Evolutionary conservation across 306 rosid genomes (phyloP), one percentile per base, ranked within the genome.

Genomic region (Casuarina cunninghamiana): DNA sequence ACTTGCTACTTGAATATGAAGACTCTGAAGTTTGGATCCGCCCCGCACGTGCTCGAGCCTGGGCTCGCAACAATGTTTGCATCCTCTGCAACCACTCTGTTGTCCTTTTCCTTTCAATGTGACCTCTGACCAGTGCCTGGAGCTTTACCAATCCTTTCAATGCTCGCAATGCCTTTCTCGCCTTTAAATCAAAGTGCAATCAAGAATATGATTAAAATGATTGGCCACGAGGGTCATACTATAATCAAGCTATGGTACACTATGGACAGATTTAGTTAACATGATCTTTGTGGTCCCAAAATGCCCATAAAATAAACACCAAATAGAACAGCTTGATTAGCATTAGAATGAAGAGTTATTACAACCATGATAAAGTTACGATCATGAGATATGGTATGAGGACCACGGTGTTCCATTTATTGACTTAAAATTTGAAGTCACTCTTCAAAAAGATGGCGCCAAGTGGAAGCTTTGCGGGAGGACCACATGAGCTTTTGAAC

Each of bases 41-140:
- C 2, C 81, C 85, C 0, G 81, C 83, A 4, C 81, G 87, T 21
- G 82, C 87, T 57, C 88, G 89, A 7, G 84, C 84, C 84, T 90
- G 93, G 1, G 90, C 88, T 42, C 86, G 87, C 48, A 86, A 61
- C 46, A 90, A 71, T 3, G 86, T 74, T 69, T 88, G 98, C 82
- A 93, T 82, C 75, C 85, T 79, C 71, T 84, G 88, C n/a, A 87
- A 78, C 90, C 91, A 84, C 72, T 88, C 90, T 0, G 90, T 82
- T 0, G 87, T 84, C 50, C 93, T 86, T 73, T 90, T 93, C 87
- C 98, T 86, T 79, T 83, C 91, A 71, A 93, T 85, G 69, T 91
- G 90, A 39, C 97, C 97, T 75, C 98, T 90, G 45, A 91, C 97
- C 76, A 93, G 76, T 10, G 96, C 98, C 71, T 93, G 98, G 9